Conservation (phyloP, 305 asterid genomes). For the Fraxinus albicans region DNA sequence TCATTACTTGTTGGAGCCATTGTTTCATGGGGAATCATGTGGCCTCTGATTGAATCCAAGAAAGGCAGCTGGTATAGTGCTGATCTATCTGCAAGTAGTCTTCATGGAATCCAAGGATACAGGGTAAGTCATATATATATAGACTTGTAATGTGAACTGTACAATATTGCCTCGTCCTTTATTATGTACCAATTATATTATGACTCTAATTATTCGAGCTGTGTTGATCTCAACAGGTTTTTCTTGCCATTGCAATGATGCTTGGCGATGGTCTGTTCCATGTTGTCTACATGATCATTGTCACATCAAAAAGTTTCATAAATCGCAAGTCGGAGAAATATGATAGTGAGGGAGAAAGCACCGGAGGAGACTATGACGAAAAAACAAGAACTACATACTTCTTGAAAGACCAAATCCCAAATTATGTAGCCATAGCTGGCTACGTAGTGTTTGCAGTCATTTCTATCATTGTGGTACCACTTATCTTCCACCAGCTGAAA, state of each 20-base stretch:
- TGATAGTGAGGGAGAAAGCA: not conserved
- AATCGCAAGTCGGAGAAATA: not conserved
- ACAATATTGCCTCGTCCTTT: not conserved
- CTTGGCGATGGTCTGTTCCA: slow-evolving; percentile 79
- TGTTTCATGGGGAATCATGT: slow-evolving; percentile 72
- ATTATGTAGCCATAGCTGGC: slow-evolving; percentile 36
- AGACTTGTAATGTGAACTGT: not conserved
- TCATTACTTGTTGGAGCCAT: slow-evolving; percentile 65
- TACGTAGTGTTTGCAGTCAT: slow-evolving; percentile 37
- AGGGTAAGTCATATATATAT: slow-evolving; percentile 29
- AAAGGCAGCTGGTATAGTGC: slow-evolving; percentile 63
- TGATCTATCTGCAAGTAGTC: slow-evolving; percentile 32
- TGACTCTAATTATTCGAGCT: not conserved
- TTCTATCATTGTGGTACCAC: slow-evolving; percentile 40
- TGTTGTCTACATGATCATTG: slow-evolving; percentile 39
- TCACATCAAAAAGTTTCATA: slow-evolving; percentile 24
- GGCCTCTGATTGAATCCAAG: slow-evolving; percentile 61
- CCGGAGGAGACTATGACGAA: slow-evolving; percentile 26
- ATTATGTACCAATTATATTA: not conserved
- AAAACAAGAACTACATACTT: slow-evolving; percentile 36
- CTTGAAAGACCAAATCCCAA: slow-evolving; percentile 62
- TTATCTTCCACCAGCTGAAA: slow-evolving; percentile 51
- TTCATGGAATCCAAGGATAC: slow-evolving; percentile 79
- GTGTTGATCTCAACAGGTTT: slow-evolving; percentile 35
- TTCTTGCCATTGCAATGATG: slow-evolving; percentile 65